Base-by-base conservation (phyloP, 2,329 filamentous ascomycete species). In the Calycina herbarum region DNA sequence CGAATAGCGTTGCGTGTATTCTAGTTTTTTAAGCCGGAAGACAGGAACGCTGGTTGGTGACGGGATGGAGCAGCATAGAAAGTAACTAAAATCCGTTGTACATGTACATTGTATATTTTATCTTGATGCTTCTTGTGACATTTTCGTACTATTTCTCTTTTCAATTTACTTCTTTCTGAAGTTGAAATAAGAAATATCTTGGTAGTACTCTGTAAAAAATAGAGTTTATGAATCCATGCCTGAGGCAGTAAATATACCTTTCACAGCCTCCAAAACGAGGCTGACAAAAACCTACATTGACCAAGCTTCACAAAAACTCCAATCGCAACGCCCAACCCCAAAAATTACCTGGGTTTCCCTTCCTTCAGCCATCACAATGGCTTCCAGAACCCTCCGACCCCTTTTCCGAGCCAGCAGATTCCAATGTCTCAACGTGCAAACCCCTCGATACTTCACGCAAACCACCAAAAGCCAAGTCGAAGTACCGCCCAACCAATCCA, bases 1-100 rank as follows among this genome's bases (percentile, higher is more conserved):
- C 66, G 60, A 72, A 71, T 70, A 75, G 74, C 74, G 75, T 74
- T 73, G 73, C 72, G 70, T 76, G 75, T 76, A 76, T 73, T 76
- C 69, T 76, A 75, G 71, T 73, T 71, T 59, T 66, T 66, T n/a
- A 54, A 11, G 45, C 48, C 65, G 64, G 67, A 69, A 74, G 70
- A 71, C 71, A 66, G 68, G 66, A 67, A 68, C 67, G 70, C 69
- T 72, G 70, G 71, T 67, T 69, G 69, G 68, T 68, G 68, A 64
- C 66, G 67, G 62, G 68, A 58, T 66, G 69, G 51, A 59, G 66
- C 67, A 69, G 67, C 66, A 74, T 75, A 75, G 74, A 74, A 72
- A 74, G 73, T 74, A 71, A 59, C 64, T 68, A 69, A 70, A 71
- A 66, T 65, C 63, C 57, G 68, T 70, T 72, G 69, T 70, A 72